Evolutionary conservation across 2,329 filamentous ascomycete species (phyloP).

Genomic region (Ophiostoma tasmaniense): DNA sequence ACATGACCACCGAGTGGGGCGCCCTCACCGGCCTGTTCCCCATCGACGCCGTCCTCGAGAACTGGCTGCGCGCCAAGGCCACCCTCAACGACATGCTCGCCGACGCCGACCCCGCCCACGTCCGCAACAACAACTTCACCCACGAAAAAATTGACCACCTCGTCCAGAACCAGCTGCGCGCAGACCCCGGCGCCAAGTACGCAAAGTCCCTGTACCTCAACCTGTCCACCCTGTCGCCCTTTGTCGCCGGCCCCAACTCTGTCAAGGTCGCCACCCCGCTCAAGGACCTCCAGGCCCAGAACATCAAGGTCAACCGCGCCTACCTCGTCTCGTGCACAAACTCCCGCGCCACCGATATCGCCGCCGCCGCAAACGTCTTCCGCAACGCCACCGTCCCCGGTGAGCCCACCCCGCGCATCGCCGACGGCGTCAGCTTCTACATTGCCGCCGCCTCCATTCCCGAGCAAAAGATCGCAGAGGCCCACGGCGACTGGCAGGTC

Average conservation of each 20-base stretch:
- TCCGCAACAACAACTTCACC: constrained; percentile 51
- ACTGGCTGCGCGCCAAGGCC: constrained; percentile 71
- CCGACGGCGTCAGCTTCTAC: constrained; percentile 73
- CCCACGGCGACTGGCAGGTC: constrained; percentile 75
- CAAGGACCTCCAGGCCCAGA: constrained; percentile 58
- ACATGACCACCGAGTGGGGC: constrained; percentile 74
- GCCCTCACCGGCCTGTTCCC: constrained; percentile 66
- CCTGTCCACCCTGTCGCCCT: constrained; percentile 74
- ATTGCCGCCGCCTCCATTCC: constrained; percentile 75
- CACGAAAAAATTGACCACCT: constrained; percentile 68
- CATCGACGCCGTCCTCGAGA: constrained; percentile 61
- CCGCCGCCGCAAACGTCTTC: constrained; percentile 77
- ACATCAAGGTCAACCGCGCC: constrained; percentile 73
- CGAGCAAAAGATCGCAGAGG: constrained; percentile 71
- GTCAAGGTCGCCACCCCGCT: constrained; percentile 81
- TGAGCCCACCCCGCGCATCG: constrained; percentile 61
- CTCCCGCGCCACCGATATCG: constrained; percentile 69
- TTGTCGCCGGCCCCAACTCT: constrained; percentile 79
- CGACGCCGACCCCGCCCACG: constrained; percentile 26
- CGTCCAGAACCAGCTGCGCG: constrained; percentile 54
- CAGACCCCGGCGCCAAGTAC: constrained; percentile 71
- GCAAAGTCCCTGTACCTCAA: constrained; percentile 80
- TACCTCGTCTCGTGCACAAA: constrained; percentile 92
- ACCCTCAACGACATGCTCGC: constrained; percentile 56
- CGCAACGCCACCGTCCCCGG: constrained; percentile 62